Evolutionary conservation across 129 eudicot genomes (phyloP).

Genomic region (Deinandra increscens): DNA sequence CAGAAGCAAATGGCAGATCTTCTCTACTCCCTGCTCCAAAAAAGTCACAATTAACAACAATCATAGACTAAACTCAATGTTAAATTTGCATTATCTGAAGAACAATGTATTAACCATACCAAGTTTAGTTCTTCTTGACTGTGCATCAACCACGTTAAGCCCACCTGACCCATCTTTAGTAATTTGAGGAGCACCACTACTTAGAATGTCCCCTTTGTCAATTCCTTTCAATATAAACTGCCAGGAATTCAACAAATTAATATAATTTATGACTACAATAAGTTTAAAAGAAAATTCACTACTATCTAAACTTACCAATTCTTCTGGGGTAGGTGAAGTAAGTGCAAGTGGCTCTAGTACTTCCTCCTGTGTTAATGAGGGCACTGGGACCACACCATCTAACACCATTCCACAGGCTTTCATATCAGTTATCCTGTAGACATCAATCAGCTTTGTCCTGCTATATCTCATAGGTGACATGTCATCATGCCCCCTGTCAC

Average conservation of each 20-base stretch:
- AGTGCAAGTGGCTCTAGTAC: conserved; percentile 84
- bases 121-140: conserved; percentile 56
- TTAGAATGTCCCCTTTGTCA: conserved; percentile 81
- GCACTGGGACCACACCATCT: conserved; percentile 54
- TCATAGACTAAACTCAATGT: not conserved
- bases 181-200: conserved; percentile 83
- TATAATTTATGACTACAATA: not conserved
- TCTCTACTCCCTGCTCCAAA: conserved; percentile 66
- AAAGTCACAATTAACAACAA: conserved; percentile 19
- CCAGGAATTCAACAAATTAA: not conserved
- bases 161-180: conserved; percentile 74
- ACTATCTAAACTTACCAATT: conserved; percentile 46
- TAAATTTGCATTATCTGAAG: not conserved
- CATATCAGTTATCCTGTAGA: conserved; percentile 63
- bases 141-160: conserved; percentile 47
- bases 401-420: conserved; percentile 34
- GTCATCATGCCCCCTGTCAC: conserved; percentile 47
- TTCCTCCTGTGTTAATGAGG: conserved; percentile 77
- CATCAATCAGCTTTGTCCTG: conserved; percentile 71
- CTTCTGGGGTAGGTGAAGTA: conserved; percentile 68
- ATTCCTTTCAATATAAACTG: conserved; percentile 83
- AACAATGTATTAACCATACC: conserved; percentile 38
- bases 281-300: not conserved
- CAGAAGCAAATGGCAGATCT: conserved; percentile 46
- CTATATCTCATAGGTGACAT: conserved; percentile 47